Evolutionary conservation across 2,329 filamentous ascomycete genomes (phyloP).

Genomic region (Aspergillus transmontanensis): DNA sequence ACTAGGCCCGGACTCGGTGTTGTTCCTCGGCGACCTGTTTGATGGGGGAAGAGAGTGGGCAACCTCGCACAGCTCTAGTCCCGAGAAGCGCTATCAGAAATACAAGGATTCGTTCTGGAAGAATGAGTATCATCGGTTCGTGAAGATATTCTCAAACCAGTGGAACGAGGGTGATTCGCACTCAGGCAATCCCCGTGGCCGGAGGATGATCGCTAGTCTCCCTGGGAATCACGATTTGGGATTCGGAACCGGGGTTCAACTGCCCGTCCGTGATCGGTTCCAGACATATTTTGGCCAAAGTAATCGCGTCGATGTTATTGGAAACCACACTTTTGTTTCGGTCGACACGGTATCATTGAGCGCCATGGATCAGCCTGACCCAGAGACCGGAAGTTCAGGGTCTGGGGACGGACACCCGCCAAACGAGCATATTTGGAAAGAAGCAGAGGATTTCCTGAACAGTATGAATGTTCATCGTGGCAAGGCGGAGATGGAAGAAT

Average conservation of each 20-base stretch:
- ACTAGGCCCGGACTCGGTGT: slow-evolving; percentile 80
- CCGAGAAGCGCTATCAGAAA: slow-evolving; percentile 70
- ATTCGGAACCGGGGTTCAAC: slow-evolving; percentile 82
- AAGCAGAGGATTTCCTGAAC: slow-evolving; percentile 75
- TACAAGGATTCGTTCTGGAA: slow-evolving; percentile 87
- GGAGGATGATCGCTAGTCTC: slow-evolving; percentile 79
- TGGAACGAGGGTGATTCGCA: slow-evolving; percentile 62
- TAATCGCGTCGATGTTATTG: slow-evolving; percentile 89
- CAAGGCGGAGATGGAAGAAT: slow-evolving; percentile 68
- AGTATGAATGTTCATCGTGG: slow-evolving; percentile 66
- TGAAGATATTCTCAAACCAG: slow-evolving; percentile 76
- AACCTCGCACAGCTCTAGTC: slow-evolving; percentile 61
- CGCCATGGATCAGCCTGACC: slow-evolving; percentile 63
- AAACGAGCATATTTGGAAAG: slow-evolving; percentile 68
- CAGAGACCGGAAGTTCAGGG: slow-evolving; percentile 47
- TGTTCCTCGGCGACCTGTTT: slow-evolving; percentile 93
- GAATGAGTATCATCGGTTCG: slow-evolving; percentile 81
- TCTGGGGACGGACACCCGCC: slow-evolving; percentile 54
- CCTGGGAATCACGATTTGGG: slow-evolving; percentile 96
- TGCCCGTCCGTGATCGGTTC: slow-evolving; percentile 79
- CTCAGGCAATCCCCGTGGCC: slow-evolving; percentile 64
- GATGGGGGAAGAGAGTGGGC: slow-evolving; percentile 96
- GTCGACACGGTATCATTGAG: slow-evolving; percentile 87
- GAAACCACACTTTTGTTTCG: slow-evolving; percentile 93
- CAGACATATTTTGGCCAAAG: slow-evolving; percentile 84